A percentile compares a stretch with the other conserved stretches of the same genome.
phyloP scores from a whole-genome alignment of 2,329 filamentous ascomycete species.

The Penicillium sp. region DNA sequence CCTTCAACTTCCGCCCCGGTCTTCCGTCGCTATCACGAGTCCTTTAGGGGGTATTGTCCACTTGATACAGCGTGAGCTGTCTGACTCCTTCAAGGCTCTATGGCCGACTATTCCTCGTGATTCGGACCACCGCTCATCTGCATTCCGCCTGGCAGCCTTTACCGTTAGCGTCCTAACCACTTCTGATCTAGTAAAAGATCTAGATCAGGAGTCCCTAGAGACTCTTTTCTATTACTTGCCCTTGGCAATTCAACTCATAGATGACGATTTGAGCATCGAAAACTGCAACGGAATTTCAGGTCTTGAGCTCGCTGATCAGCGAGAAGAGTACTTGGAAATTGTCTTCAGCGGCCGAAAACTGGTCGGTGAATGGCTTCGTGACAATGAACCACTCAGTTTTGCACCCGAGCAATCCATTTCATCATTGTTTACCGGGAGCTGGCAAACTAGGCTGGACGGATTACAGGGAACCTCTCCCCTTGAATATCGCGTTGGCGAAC shows the following conservation, averaged over 20 bases:
- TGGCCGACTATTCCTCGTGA: constrained; percentile 54
- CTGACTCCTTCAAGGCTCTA: constrained; percentile 24
- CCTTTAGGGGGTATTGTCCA: constrained; percentile 67
- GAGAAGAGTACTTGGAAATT: constrained; percentile 52
- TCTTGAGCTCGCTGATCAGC: constrained; percentile 46
- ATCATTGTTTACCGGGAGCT: constrained; percentile 28
- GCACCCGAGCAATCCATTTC: constrained; percentile 21
- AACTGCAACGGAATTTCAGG: constrained; percentile 54
- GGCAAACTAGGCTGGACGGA: constrained; percentile 35
- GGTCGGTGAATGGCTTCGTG: constrained; percentile 44
- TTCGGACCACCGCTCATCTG: constrained; percentile 64
- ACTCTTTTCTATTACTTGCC: constrained; percentile 51
- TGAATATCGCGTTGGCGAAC: constrained; percentile 41
- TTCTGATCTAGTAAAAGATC: constrained; percentile 33
- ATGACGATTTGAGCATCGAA: constrained; percentile 58
- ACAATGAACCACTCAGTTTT: constrained; percentile 18
- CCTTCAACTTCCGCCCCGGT: constrained; percentile 38
- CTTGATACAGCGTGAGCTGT: constrained; percentile 48
- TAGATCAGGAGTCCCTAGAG: constrained; percentile 34
- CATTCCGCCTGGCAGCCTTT: constrained; percentile 73
- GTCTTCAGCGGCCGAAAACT: constrained; percentile 50
- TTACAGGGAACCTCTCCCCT: constrained; percentile 31
- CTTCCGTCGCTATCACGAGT: constrained; percentile 70
- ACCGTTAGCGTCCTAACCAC: constrained; percentile 56
- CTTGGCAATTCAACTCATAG: constrained; percentile 54